phyloP scores from a whole-genome alignment of 2,329 filamentous ascomycete genomes.

The Ceratocystiopsis minuta region DNA sequence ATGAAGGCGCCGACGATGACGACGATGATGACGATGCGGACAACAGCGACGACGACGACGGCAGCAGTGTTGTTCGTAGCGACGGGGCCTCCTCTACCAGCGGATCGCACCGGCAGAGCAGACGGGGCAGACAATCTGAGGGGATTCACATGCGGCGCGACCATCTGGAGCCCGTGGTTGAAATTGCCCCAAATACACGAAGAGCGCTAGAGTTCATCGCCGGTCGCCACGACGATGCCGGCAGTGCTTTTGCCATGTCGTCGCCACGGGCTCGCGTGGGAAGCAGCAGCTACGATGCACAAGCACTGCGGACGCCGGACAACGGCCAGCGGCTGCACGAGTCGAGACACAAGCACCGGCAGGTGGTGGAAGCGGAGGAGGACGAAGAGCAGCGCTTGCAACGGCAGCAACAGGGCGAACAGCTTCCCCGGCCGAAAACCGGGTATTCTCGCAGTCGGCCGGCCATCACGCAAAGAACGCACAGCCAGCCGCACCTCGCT shows the following conservation, averaged over 20 bases:
- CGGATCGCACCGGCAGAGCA: too few relatives aligned
- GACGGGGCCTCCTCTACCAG: too few relatives aligned
- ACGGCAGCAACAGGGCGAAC: constrained; percentile 7
- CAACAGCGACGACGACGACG: constrained; percentile 17
- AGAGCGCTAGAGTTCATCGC: constrained; percentile 33
- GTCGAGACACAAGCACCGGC: constrained; percentile 3
- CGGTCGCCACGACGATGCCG: constrained; percentile 19
- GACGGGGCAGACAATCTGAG: too few relatives aligned
- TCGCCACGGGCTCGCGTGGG: too few relatives aligned
- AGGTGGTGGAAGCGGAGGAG: constrained; percentile 5
- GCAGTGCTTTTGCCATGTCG: too few relatives aligned
- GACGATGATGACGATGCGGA: constrained; percentile 20
- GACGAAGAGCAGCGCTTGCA: constrained; percentile 8
- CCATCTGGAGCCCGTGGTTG: constrained; percentile 3
- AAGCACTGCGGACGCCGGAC: too few relatives aligned
- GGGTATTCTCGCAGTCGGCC: constrained; percentile 32
- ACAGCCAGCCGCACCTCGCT: constrained; percentile 30
- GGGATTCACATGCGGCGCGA: background rate
- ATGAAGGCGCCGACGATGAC: constrained; percentile 21
- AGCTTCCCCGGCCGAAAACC: constrained; percentile 28
- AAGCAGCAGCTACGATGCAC: too few relatives aligned
- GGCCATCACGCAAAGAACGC: constrained; percentile 23
- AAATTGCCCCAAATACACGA: constrained; percentile 28
- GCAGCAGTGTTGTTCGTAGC: background rate
- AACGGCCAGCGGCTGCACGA: too few relatives aligned